phyloP scores from a whole-genome alignment of 352 stramenopile species.

The Globisporangium barbulae region DNA sequence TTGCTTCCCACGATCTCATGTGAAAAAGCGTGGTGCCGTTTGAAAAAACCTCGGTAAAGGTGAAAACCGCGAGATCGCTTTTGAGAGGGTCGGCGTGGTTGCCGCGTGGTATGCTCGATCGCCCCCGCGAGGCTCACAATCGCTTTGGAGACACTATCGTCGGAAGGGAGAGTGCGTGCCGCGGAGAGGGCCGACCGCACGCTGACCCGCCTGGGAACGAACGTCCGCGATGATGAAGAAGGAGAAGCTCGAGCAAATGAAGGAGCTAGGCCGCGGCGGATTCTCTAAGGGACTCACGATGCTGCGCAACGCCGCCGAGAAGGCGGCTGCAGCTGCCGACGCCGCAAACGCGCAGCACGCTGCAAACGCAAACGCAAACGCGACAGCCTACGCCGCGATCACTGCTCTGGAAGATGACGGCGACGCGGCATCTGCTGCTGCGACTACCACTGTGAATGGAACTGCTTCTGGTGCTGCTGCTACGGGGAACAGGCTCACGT shows the following conservation, averaged over 20 bases:
- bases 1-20: no score
- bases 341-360: slow-evolving; percentile 15
- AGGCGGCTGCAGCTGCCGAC: slow-evolving; percentile 15
- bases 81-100: background rate
- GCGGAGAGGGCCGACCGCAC: background rate
- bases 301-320: slow-evolving; percentile 45
- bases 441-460: background rate
- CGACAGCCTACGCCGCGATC: slow-evolving; percentile 8
- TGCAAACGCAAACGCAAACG: slow-evolving; percentile 3
- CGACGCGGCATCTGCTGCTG: background rate
- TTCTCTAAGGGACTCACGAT: slow-evolving; percentile 80
- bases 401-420: slow-evolving; percentile 3
- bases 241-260: slow-evolving; percentile 88
- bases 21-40: no score
- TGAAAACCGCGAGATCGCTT: background rate
- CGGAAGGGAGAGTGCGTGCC: background rate
- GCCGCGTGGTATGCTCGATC: background rate
- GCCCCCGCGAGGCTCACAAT: background rate
- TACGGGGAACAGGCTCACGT: slow-evolving; percentile 39
- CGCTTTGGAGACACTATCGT: background rate
- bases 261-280: slow-evolving; percentile 69
- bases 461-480: background rate
- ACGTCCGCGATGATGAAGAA: slow-evolving; percentile 64
- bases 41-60: no score
- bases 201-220: background rate